Evolutionary conservation across 2,329 filamentous ascomycete species (phyloP), one percentile per base, ranked within the genome.

Genomic region (Geosmithia flava): DNA sequence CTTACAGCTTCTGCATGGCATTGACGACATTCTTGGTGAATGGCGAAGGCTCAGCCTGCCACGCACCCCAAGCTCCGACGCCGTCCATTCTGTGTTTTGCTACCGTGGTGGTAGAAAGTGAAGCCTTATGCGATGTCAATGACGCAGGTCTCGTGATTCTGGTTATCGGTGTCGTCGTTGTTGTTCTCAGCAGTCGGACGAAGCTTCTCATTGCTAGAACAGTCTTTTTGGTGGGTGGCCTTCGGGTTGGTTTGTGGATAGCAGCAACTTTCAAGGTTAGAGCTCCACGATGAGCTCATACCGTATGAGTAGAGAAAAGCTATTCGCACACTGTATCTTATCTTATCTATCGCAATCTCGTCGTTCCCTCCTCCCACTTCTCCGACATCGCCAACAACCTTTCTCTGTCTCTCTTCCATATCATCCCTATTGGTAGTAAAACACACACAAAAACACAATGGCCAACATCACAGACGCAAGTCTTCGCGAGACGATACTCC

Each of bases 1-100:
- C 83, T 62, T 68, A 91, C 83, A 95, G 71, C 62, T 78, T 82
- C 59, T 77, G 79, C 85, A 95, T 90, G 10, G 87, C 82, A 56
- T 73, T 71, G 49, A 94, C 83, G 46, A 94, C 88, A n/a, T 65
- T 59, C 59, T 70, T 64, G 15, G 71, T 76, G 51, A 78, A 76
- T 49, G 51, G 51, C 46, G 63, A 57, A 5, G 63, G 52, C 57
- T 62, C 56, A 42, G 62, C 61, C 58, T 68, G 65, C 65, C 65
- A 68, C 15, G 65, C 65, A 29, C 65, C 65, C 63, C 63, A 65
- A 7, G 64, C 55, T 46, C 62, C 59, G 27, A 52, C 52, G n/a
- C 27, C 27, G 40, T 53, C 52, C 58, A 64, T 64, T 33, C 39
- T 30, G 20, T 16, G 39, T n/a, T 8, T 27, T 40, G 39, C 20